Evolutionary conservation across 768 basidiomycete genomes (phyloP).

Genomic region (Candolleomyces eurysporus): DNA sequence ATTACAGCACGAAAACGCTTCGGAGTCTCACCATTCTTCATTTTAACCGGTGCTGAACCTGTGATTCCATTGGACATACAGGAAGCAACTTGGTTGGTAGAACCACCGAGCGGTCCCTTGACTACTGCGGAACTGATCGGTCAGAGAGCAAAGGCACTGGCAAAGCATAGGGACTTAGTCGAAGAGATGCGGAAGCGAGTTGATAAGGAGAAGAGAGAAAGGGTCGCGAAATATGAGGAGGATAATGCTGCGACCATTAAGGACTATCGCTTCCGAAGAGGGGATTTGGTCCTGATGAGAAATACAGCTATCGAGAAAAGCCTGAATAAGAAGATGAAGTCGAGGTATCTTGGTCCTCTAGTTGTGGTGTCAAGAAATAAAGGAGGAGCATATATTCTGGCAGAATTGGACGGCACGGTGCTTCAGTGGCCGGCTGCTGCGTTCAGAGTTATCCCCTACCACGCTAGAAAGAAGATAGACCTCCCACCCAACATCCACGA

Average conservation of each 20-base stretch:
- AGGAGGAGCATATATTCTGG: conserved; percentile 29
- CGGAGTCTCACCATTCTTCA: conserved; percentile 29
- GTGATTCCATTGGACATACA: conserved; percentile 24
- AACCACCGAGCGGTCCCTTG: conserved; percentile 13
- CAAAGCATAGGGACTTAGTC: conserved; percentile 17
- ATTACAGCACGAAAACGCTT: conserved; percentile 20
- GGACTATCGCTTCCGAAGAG: conserved; percentile 22
- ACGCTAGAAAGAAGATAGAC: conserved; percentile 2
- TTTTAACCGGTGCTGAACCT: conserved; percentile 30
- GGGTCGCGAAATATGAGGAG: conserved; percentile 24
- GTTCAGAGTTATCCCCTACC: conserved; percentile 20
- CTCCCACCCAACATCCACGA: too few species aligned
- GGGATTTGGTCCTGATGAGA: conserved; percentile 31
- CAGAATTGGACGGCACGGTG: conserved; percentile 27
- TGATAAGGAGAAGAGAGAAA: conserved; percentile 7
- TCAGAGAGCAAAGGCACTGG: conserved; percentile 15
- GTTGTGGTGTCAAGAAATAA: conserved; percentile 25
- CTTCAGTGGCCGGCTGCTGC: conserved; percentile 14
- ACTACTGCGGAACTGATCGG: conserved; percentile 21
- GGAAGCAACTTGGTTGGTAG: conserved; percentile 26
- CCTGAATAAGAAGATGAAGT: conserved; percentile 28
- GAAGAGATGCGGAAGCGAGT: conserved; percentile 16
- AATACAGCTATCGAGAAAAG: conserved; percentile 31
- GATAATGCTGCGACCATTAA: not conserved
- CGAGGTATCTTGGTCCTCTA: conserved; percentile 36